phyloP scores from a whole-genome alignment of 2,329 filamentous ascomycete species.

The Epicoccum sorghinum region DNA sequence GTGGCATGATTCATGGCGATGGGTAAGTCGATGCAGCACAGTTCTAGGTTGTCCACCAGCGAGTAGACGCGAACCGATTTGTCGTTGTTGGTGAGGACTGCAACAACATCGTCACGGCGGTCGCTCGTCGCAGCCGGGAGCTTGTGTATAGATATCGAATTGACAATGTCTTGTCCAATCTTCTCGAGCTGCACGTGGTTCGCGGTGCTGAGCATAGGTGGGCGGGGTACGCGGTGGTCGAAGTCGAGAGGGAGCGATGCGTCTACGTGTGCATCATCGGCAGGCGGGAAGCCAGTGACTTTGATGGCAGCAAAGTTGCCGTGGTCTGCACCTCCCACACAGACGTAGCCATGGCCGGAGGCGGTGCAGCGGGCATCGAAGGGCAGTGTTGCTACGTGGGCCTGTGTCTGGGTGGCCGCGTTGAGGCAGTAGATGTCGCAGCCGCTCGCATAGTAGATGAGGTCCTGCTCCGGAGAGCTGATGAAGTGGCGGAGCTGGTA shows the following conservation, averaged over 20 bases:
- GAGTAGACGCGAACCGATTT: slow-evolving; percentile 85
- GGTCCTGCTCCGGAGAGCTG: slow-evolving; percentile 75
- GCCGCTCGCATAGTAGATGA: slow-evolving; percentile 84
- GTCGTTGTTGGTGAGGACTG: slow-evolving; percentile 88
- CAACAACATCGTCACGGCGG: slow-evolving; percentile 66
- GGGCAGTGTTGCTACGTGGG: slow-evolving; percentile 72
- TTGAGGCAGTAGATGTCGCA: slow-evolving; percentile 64
- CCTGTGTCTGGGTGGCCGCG: slow-evolving; percentile 72
- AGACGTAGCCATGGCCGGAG: slow-evolving; percentile 86
- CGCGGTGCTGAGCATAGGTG: slow-evolving; percentile 48
- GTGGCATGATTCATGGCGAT: slow-evolving; percentile 92
- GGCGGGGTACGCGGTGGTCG: slow-evolving; percentile 35
- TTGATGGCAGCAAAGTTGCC: slow-evolving; percentile 86
- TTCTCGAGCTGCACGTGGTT: slow-evolving; percentile 59
- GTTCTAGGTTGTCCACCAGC: slow-evolving; percentile 68
- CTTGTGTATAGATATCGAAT: slow-evolving; percentile 69
- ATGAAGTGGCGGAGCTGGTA: slow-evolving; percentile 92
- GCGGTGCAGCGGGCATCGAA: slow-evolving; percentile 80
- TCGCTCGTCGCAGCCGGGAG: slow-evolving; percentile 49
- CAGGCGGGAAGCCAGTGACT: slow-evolving; percentile 54
- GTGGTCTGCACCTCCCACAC: slow-evolving; percentile 80
- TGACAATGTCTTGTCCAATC: slow-evolving; percentile 69
- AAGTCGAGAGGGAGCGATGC: slow-evolving; percentile 62
- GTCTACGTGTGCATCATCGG: slow-evolving; percentile 60
- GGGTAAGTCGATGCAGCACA: slow-evolving; percentile 75